Conservation (phyloP, 1,284 basidiomycete species). For the Volvariella volvacea region DNA sequence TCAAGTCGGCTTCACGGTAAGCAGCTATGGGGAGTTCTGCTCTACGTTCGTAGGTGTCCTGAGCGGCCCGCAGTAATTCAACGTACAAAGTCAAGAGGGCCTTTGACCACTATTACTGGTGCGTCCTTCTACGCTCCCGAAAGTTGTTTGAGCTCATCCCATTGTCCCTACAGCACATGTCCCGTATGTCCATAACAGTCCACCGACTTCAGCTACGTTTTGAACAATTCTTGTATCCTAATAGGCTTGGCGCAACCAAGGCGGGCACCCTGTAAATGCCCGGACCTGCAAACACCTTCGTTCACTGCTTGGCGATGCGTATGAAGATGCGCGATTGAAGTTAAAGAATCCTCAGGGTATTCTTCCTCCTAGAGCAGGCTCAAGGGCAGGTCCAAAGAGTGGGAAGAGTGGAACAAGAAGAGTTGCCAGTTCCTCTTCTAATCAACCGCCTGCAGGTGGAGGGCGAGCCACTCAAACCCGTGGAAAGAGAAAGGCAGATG, state of each 20-base stretch:
- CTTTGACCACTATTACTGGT: conserved; percentile 52
- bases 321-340: conserved; percentile 45
- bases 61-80: conserved; percentile 25
- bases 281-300: conserved; percentile 60
- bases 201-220: conserved; percentile 1
- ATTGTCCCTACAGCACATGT: conserved; percentile 27
- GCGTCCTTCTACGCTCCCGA: conserved; percentile 6
- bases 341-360: conserved; percentile 38
- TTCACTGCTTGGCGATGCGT: conserved; percentile 49
- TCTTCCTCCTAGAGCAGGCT: too few species aligned
- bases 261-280: conserved; percentile 37
- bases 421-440: conserved; percentile 14
- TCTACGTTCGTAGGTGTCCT: neutral
- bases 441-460: conserved; percentile 13
- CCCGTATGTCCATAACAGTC: conserved; percentile 26
- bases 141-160: neutral
- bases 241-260: conserved; percentile 46
- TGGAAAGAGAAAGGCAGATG: conserved; percentile 16
- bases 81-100: conserved; percentile 47
- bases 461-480: conserved; percentile 7
- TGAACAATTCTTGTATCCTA: neutral
- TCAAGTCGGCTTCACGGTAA: conserved; percentile 36
- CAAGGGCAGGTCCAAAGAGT: conserved; percentile 13
- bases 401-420: conserved; percentile 15
- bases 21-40: neutral